Evolutionary conservation across 2,329 filamentous ascomycete species (phyloP), one percentile per base, ranked within the genome.

Genomic region (Claviceps sp.): DNA sequence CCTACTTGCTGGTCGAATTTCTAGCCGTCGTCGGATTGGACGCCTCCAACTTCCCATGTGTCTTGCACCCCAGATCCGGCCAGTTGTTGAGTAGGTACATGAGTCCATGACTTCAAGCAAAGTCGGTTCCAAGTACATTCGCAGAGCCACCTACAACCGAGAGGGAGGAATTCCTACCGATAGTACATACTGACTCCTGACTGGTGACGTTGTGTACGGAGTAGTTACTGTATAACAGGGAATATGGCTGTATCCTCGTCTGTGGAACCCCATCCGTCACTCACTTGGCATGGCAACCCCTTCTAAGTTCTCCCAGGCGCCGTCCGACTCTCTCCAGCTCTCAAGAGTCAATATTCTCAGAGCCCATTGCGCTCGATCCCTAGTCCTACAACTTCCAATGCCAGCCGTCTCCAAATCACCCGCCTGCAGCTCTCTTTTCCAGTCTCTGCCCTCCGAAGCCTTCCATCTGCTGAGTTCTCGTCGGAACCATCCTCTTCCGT

Each of bases 251-350:
- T 34, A 41, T 47, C 47, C 37, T 34, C 41, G 52, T 37, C n/a
- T 48, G 49, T 54, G 52, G 49, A 54, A 54, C 52, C 47, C 42
- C 26, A 41, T 44, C 52, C 52, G 40, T 44, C 30, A 46, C 16
- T 24, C 22, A 26, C 22, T 16, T 16, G 26, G 13, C 19, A 16
- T 45, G 19, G n/a, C 24, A 43, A 26, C n/a, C 7, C 24, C 41
- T n/a, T 11, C 22, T 30, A n/a, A 16, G 37, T 34, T 45, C 30
- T 34, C 11, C 46, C 34, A 49, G 40, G 8, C 10, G 8, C 30
- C 11, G 30, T 4, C 22, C 38, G 26, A 26, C 14, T 42, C 5
- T 26, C 26, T 42, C 48, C 48, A 26, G 40, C 34, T 2, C 41
- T 41, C 26, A 22, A 34, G 10, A 34, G 30, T 34, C 30, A 34